These are phyloP conservation scores for Saccharum spontaneum DNA, from an alignment of 176 grass and related monocot genomes.

Conservation along the genomic window DNA sequence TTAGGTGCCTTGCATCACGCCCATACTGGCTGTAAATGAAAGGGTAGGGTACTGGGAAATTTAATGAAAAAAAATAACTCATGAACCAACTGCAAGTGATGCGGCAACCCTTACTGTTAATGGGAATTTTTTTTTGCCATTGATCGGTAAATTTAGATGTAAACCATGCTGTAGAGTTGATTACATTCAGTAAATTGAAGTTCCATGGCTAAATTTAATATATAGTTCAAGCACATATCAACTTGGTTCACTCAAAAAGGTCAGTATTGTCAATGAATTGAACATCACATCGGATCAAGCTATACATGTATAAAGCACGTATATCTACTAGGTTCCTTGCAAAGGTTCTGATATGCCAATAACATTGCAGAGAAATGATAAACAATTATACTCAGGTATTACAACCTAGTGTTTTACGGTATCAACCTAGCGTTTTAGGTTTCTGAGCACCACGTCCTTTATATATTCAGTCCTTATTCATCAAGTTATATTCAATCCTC, in stretches of 20 bases:
- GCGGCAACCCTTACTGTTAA: background rate
- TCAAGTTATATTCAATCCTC: background rate
- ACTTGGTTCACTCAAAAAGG: background rate
- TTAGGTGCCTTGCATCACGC: background rate
- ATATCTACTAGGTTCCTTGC: background rate
- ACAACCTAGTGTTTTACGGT: background rate
- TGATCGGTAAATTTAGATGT: background rate
- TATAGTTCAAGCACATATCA: background rate
- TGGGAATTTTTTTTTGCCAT: background rate
- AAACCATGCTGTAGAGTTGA: background rate
- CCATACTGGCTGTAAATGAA: background rate
- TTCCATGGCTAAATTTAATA: no score
- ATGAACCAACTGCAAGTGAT: background rate
- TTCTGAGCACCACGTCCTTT: background rate
- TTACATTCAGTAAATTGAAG: no score
- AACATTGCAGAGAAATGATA: background rate
- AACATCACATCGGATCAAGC: background rate
- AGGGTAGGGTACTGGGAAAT: background rate
- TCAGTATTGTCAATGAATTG: background rate
- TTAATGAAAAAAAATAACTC: background rate
- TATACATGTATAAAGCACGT: background rate
- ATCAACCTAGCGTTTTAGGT: background rate
- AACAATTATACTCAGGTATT: background rate
- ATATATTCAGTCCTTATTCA: background rate
- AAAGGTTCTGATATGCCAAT: background rate